A percentile compares a stretch with the other conserved stretches of the same genome.
Conservation (phyloP, 352 stramenopile species). For the Pythium scleroteichum region DNA sequence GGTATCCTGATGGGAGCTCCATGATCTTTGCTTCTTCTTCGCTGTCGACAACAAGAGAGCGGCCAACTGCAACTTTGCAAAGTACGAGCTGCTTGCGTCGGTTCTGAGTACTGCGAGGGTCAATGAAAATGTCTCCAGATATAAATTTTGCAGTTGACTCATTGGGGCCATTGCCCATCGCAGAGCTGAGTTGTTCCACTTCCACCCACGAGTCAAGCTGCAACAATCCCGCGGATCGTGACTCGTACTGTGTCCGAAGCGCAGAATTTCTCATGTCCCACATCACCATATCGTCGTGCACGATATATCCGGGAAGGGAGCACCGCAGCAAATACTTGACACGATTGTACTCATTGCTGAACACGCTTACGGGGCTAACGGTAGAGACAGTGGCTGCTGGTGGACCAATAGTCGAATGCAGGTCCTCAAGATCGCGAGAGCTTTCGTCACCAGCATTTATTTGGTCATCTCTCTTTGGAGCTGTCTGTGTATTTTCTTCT, state of each 20-base stretch:
- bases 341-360: slow-evolving; percentile 55
- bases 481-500: too few relatives aligned
- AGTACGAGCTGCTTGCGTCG: slow-evolving; percentile 61
- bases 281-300: slow-evolving; percentile 64
- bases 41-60: slow-evolving; percentile 47
- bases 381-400: slow-evolving; percentile 37
- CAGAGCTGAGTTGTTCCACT: slow-evolving; percentile 61
- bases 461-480: too few relatives aligned
- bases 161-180: slow-evolving; percentile 57
- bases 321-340: slow-evolving; percentile 72
- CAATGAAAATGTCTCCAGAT: slow-evolving; percentile 55
- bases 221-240: slow-evolving; percentile 45
- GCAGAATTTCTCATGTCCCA: slow-evolving; percentile 74
- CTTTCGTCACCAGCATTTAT: too few relatives aligned
- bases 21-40: slow-evolving; percentile 44
- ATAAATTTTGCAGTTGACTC: slow-evolving; percentile 69
- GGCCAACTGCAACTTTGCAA: slow-evolving; percentile 72
- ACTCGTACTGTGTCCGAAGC: slow-evolving; percentile 58
- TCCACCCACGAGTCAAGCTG: slow-evolving; percentile 78
- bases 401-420: too few relatives aligned
- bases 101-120: slow-evolving; percentile 14
- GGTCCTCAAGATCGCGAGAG: too few relatives aligned
- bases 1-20: slow-evolving; percentile 54
- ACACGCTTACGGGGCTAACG: slow-evolving; percentile 43
- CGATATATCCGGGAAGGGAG: slow-evolving; percentile 46